These are phyloP conservation scores for Erucastrum elatum DNA, from an alignment of 345 rosid species.

Conservation along the genomic window DNA sequence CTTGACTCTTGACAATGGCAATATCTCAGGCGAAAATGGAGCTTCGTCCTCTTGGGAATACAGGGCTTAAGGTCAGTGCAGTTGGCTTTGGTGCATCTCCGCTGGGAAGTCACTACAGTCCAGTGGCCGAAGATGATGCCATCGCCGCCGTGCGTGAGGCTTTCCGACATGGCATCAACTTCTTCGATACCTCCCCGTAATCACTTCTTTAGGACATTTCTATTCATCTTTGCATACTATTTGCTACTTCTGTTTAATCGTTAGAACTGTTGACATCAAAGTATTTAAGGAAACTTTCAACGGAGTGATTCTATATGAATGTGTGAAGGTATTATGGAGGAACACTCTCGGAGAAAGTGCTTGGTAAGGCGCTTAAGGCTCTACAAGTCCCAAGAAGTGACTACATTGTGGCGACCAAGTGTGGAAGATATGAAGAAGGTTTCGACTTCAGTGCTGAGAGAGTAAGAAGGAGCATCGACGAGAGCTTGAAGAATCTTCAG, in stretches of 20 bases:
- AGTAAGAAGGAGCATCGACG: constrained; percentile 74
- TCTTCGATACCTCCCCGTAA: constrained; percentile 98
- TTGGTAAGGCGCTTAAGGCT: constrained; percentile 80
- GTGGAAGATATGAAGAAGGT: constrained; percentile 77
- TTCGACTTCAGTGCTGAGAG: constrained; percentile 93
- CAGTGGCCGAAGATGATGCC: constrained; percentile 78
- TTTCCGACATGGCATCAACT: constrained; percentile 81
- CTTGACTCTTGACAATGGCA: neutral
- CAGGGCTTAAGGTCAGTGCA: constrained; percentile 70
- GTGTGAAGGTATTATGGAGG: constrained; percentile 73
- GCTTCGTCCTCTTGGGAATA: constrained; percentile 60
- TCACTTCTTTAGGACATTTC: constrained; percentile 2
- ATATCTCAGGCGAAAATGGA: constrained; percentile 43
- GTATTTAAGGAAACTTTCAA: neutral
- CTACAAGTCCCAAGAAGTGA: constrained; percentile 67
- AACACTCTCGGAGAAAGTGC: constrained; percentile 90
- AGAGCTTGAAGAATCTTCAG: constrained; percentile 80
- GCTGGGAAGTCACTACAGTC: constrained; percentile 76
- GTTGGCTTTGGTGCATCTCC: constrained; percentile 95
- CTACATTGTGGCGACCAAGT: constrained; percentile 80
- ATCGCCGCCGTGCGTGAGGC: constrained; percentile 78
- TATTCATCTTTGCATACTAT: neutral
- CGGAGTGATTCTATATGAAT: neutral
- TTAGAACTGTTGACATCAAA: neutral
- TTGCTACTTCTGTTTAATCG: neutral